Conservation (phyloP, 1,139 yeast species). For the Taphrina pruni region DNA sequence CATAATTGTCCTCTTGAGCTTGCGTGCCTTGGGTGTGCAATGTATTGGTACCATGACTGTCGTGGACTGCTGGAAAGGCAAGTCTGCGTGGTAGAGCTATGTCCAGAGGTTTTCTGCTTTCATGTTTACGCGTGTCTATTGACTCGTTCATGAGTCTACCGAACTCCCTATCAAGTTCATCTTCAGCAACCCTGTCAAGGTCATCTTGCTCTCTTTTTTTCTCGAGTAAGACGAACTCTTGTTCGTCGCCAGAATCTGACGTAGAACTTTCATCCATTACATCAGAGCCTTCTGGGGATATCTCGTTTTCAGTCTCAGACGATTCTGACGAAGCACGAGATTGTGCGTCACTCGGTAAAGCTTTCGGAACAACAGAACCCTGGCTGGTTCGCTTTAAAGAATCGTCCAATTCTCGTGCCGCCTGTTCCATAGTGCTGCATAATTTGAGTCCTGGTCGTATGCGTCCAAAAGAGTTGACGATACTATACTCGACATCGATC, state of each 20-base stretch:
- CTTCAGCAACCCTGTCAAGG: conserved; percentile 42
- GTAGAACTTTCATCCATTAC: conserved; percentile 48
- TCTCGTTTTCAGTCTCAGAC: conserved; percentile 48
- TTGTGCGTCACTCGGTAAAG: conserved; percentile 46
- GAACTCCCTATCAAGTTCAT: conserved; percentile 53
- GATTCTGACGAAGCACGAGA: conserved; percentile 25
- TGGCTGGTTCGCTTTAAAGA: conserved; percentile 40
- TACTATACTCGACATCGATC: conserved; percentile 63
- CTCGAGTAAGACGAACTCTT: conserved; percentile 43
- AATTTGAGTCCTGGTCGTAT: conserved; percentile 54
- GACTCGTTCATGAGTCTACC: conserved; percentile 51
- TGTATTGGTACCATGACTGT: not conserved
- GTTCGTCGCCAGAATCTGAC: conserved; percentile 47
- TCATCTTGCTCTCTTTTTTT: conserved; percentile 42
- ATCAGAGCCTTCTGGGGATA: conserved; percentile 49
- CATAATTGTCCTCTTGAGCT: not conserved
- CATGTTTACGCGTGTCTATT: conserved; percentile 46
- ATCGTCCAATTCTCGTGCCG: conserved; percentile 51
- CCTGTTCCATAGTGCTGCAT: conserved; percentile 56
- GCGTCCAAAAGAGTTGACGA: conserved; percentile 57
- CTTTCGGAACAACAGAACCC: conserved; percentile 48
- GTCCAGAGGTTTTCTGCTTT: conserved; percentile 49
- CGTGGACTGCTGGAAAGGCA: not conserved
- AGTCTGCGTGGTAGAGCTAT: conserved; percentile 50
- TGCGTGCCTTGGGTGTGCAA: not conserved